These are phyloP conservation scores for Raffaelea ambrosiae DNA, from an alignment of 2,329 filamentous ascomycete species.

Conservation along the genomic window DNA sequence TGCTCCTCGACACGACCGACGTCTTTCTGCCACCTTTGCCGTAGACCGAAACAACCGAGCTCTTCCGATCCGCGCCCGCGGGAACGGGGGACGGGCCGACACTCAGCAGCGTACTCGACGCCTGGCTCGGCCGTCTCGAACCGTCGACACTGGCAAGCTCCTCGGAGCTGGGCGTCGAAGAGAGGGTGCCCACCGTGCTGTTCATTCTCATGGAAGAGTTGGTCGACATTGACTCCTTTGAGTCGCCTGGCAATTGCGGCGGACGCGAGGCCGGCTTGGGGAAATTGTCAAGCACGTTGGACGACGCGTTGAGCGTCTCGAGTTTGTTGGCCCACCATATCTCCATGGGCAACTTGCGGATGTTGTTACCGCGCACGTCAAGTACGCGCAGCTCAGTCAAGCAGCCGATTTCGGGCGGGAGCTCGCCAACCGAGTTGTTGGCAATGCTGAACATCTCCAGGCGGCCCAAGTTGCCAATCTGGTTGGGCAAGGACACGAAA, in stretches of 20 bases:
- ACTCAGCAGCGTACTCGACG: constrained; percentile 67
- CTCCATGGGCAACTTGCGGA: constrained; percentile 79
- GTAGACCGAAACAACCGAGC: constrained; percentile 74
- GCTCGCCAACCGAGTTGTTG: constrained; percentile 75
- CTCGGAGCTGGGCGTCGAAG: constrained; percentile 64
- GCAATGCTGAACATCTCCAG: constrained; percentile 91
- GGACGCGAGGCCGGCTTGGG: constrained; percentile 74
- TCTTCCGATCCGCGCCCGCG: constrained; percentile 58
- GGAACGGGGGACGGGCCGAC: constrained; percentile 64
- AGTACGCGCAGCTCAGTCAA: constrained; percentile 76
- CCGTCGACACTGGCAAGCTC: constrained; percentile 51
- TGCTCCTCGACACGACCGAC: constrained; percentile 65
- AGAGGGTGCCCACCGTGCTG: constrained; percentile 31
- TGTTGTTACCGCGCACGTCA: constrained; percentile 88
- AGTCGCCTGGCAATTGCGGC: constrained; percentile 47
- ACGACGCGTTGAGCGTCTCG: constrained; percentile 89
- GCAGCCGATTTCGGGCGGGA: constrained; percentile 83
- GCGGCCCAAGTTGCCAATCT: constrained; percentile 74
- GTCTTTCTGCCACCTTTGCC: constrained; percentile 76
- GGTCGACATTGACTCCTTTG: constrained; percentile 18
- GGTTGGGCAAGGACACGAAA: constrained; percentile 78
- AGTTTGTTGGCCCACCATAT: constrained; percentile 92
- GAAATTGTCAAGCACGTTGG: constrained; percentile 84
- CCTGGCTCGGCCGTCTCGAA: constrained; percentile 71
- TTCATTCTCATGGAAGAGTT: constrained; percentile 32